Base-by-base conservation (phyloP, 805 yeast genomes). In the Sugiyamaella boreocaroliniensis region DNA sequence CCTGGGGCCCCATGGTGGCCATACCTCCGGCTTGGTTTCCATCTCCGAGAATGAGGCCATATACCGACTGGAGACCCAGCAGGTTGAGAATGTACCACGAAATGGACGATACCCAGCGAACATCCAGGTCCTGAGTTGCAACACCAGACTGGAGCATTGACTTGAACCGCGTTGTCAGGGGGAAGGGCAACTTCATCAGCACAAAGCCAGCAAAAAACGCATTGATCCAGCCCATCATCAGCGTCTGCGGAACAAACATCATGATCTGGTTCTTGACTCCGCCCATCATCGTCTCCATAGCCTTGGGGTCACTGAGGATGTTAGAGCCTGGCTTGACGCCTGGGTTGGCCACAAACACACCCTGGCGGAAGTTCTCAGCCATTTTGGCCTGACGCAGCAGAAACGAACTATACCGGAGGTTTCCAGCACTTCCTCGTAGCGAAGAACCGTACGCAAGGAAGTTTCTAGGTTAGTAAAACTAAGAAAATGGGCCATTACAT, bases 201-300 rank as follows among this genome's bases (percentile, higher is more conserved):
- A 90, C 83, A 58, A 89, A 89, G 0, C 97, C 97, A 12, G 92
- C 88, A 68, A 89, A 93, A 71, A 92, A 90, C 63, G 82, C 86
- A 64, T 87, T 88, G 55, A 92, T 92, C 96, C 97, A 93, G 64
- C 89, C 89, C 97, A 93, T 90, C 58, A 90, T 85, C 41, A 90
- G 68, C 0, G 97, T 88, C 71, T 93, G 98, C 1, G 98, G 97
- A 16, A 89, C 79, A 65, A 83, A 87, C 68, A 82, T 87, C 64
- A 90, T 83, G 58, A 89, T 71, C 64, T 89, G 90, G 8, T 85
- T 83, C 65, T 89, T 89, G 54, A 89, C 78, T 83, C 87, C 83
- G 47, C 76, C 77, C 74, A 83, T 75, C 76, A 93, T 71, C 19
- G 83, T 80, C 52, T 89, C 96, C 55, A 83, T 76, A 26, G 84